Base-by-base conservation (phyloP, 2,329 filamentous ascomycete species). In the Talaromyces atroroseus region DNA sequence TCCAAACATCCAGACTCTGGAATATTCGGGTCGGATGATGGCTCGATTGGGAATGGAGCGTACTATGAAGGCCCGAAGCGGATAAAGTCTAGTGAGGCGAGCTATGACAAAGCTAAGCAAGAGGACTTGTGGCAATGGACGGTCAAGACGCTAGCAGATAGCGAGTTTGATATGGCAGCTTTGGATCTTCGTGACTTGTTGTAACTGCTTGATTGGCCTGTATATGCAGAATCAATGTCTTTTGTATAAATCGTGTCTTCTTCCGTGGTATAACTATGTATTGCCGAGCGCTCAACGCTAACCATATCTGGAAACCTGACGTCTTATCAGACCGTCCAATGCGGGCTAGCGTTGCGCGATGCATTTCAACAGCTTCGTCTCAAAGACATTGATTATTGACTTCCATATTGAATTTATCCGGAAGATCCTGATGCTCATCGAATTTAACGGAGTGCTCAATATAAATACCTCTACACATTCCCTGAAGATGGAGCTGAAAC, bases 41-140 rank as follows among this genome's bases (percentile, higher is more conserved):
- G 75, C 75, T 10, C 66, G 72, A 59, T 59, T 0, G 65, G 67
- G 1, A 74, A 64, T 52, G 77, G 73, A 0, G 66, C 65, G 46
- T 81, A 80, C 62, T 80, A 71, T 64, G 74, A 80, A 61, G 75
- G 71, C 0, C 59, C 49, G 44, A 71, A 69, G 60, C 61, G 70
- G 58, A 75, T 75, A 14, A 62, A 65, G 56, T 75, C 71, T 10
- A 78, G 77, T 59, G 63, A 64, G 21, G 72, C 70, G 38, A 80
- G 76, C 59, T 75, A 77, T 57, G 68, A 75, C 50, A 66, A 71
- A 63, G 60, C 52, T 21, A 77, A 78, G 62, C 78, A 80, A 63
- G 74, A 81, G 14, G 76, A 80, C 59, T 59, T 80, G 36, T 80
- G 76, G 76, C 53, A 65, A 23, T 81, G 78, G 78, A 81, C 77